Conservation (phyloP, 2,329 filamentous ascomycete genomes). For the Ophiostoma montium region DNA sequence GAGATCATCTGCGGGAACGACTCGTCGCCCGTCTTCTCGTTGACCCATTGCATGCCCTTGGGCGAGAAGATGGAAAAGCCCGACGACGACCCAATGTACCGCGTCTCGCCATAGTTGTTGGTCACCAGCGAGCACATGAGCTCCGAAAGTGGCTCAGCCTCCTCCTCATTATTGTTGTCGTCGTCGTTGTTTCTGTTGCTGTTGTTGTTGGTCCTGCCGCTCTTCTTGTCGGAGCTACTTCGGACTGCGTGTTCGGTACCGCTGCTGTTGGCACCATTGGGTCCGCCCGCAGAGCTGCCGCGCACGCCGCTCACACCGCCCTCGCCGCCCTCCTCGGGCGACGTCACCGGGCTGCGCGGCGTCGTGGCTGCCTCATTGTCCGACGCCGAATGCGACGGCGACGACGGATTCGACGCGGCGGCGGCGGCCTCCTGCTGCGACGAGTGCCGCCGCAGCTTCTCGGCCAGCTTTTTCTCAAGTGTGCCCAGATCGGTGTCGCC, state of each 20-base stretch:
- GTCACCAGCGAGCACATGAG: conserved; percentile 99
- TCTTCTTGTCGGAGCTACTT: neutral
- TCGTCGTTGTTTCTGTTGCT: neutral
- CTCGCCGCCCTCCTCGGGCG: conserved; percentile 25
- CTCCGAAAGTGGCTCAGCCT: conserved; percentile 81
- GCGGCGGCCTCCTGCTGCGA: conserved; percentile 34
- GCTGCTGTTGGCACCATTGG: neutral
- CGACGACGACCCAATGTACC: conserved; percentile 93
- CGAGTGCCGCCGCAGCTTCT: conserved; percentile 29
- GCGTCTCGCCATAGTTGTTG: conserved; percentile 84
- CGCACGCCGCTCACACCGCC: conserved; percentile 13
- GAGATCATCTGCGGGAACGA: conserved; percentile 94
- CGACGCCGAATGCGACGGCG: conserved; percentile 33
- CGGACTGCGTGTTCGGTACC: no score
- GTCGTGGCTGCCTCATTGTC: conserved; percentile 28
- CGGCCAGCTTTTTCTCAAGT: conserved; percentile 60
- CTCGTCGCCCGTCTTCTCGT: conserved; percentile 88
- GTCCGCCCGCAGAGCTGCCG: neutral
- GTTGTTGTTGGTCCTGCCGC: neutral
- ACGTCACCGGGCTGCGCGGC: conserved; percentile 40
- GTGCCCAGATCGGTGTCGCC: conserved; percentile 68
- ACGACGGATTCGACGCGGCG: conserved; percentile 37
- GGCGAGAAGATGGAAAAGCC: conserved; percentile 98
- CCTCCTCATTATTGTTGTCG: conserved; percentile 40
- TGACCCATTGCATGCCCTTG: conserved; percentile 97